Evolutionary conservation across 1,284 basidiomycete genomes (phyloP), one percentile per base, ranked within the genome.

Genomic region (Malassezia brasiliensis): DNA sequence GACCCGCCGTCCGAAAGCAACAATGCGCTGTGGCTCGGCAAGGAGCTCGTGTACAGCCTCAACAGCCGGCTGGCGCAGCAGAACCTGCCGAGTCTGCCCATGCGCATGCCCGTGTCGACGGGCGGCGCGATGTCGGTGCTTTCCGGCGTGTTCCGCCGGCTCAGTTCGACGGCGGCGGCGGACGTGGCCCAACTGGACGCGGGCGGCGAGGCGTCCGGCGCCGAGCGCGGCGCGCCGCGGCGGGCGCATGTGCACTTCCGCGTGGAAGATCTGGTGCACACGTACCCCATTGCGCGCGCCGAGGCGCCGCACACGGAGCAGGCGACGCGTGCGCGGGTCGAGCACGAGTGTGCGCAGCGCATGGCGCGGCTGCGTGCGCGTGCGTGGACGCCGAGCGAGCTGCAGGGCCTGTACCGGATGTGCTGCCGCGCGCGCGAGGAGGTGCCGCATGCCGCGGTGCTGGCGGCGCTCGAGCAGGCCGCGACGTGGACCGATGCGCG

Each of bases 361-460:
- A 17, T 20, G 19, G 10, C 11, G 22, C 54, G 46, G 20, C 40
- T 51, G 10, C 17, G 15, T 14, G 20, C 14, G 10, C 50, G 55
- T 15, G 19, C 60, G 20, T 68, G 64, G 63, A 63, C 67, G 7
- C 62, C 67, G 2, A 50, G 59, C 5, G 67, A 74, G 60, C 63
- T 74, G 30, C 66, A 73, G 44, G 53, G 59, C 10, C 59, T 74
- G 37, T 74, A 74, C 38, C 56, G 67, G n/a, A 62, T 68, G 32
- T 73, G 70, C 50, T 74, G 72, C 41, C 60, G 66, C n/a, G 66
- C 64, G 4, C 65, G 72, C 30, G 70, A 74, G 52, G 70, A 74
- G 52, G 59, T 55, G 50, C 69, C 70, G 7, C 36, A 30, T 34
- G 9, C 17, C 1, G 7, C 40, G 11, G 40, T 59, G 5, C 25